Evolutionary conservation across 129 eudicot species (phyloP).

Genomic region (Ambrosia trifida): DNA sequence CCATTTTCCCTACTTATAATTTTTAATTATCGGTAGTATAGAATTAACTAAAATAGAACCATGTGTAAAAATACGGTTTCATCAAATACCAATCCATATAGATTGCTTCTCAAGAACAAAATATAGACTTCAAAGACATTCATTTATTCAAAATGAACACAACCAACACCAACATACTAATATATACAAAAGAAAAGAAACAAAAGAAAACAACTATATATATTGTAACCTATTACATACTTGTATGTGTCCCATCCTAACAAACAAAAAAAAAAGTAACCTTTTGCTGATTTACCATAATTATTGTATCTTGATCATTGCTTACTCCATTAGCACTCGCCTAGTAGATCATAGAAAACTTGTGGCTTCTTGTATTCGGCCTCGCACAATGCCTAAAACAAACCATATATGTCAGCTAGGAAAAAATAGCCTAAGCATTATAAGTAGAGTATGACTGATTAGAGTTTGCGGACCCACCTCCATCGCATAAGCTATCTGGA

Average conservation of each 20-base stretch:
- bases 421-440: background rate
- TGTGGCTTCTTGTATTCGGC: conserved; percentile 70
- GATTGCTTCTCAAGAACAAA: background rate
- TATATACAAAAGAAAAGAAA: background rate
- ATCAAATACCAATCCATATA: background rate
- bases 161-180: background rate
- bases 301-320: conserved; percentile 18
- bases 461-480: conserved; percentile 47
- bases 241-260: conserved; percentile 8
- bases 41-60: too few relatives aligned
- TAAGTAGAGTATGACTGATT: background rate
- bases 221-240: conserved; percentile 23
- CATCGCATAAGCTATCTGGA: conserved; percentile 65
- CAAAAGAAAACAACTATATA: background rate
- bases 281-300: conserved; percentile 17
- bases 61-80: background rate
- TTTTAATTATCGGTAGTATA: too few relatives aligned
- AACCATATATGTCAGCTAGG: background rate
- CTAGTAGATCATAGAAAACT: conserved; percentile 71
- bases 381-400: conserved; percentile 55
- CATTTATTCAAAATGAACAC: background rate
- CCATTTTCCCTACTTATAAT: too few relatives aligned
- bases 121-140: background rate
- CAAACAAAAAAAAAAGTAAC: background rate
- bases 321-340: conserved; percentile 18